phyloP scores from a whole-genome alignment of 106 monocot species.

The Apostasia ramifera region DNA sequence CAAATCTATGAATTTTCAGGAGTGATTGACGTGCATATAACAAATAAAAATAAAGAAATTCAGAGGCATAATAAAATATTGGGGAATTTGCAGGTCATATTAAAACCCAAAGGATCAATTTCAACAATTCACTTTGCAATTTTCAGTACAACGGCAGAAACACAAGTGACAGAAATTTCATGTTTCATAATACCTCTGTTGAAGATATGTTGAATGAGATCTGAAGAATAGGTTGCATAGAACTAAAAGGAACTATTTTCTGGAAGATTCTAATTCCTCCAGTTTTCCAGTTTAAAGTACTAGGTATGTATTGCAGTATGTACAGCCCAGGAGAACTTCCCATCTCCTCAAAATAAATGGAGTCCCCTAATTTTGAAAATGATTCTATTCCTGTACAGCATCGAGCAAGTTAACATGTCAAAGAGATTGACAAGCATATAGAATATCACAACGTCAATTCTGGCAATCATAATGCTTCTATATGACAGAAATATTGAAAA shows the following conservation, averaged over 20 bases:
- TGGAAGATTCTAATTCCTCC: slow-evolving; percentile 37
- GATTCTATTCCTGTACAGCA: slow-evolving; percentile 60
- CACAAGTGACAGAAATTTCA: neutral
- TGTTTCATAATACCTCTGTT: slow-evolving; percentile 25
- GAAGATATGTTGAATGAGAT: slow-evolving; percentile 40
- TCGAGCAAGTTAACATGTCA: no score
- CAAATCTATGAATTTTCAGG: no score
- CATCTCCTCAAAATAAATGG: slow-evolving; percentile 82
- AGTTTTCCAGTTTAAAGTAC: slow-evolving; percentile 63
- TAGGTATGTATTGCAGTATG: slow-evolving; percentile 71
- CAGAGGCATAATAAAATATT: neutral
- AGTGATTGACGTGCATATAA: neutral
- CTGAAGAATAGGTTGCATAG: slow-evolving; percentile 40
- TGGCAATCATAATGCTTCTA: no score
- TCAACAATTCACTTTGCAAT: neutral
- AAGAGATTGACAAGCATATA: no score
- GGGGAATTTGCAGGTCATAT: neutral
- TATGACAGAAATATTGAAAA: no score
- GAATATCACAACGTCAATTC: no score
- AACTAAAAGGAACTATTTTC: slow-evolving; percentile 33
- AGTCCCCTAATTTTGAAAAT: slow-evolving; percentile 82
- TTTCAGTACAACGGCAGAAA: neutral
- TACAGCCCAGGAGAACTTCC: slow-evolving; percentile 45
- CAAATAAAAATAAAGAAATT: neutral
- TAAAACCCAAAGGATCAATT: neutral